Base-by-base conservation (phyloP, 202 grass and related monocot genomes). In the Musa balbisiana region DNA sequence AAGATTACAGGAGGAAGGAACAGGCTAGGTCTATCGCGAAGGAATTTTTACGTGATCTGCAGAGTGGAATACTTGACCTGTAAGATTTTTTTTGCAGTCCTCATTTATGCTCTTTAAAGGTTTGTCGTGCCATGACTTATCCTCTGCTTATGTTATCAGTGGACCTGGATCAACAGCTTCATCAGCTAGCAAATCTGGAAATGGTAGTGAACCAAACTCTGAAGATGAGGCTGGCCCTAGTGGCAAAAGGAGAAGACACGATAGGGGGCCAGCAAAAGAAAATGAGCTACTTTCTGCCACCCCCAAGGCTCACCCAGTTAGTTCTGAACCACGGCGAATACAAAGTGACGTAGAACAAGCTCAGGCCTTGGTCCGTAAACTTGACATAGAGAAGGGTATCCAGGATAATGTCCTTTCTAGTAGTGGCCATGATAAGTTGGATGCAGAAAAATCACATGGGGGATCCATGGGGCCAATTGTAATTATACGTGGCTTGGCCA, bases 391-490 rank as follows among this genome's bases (percentile, higher is more conserved):
- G 82, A 99, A 99, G 75, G 85, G 91, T 69, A 88, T 99, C 54
- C 85, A 85, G 70, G 83, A 87, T 58, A 95, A 99, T 80, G 67
- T 88, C 63, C 80, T 95, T 25, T 91, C 65, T 16, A 84, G 55
- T 68, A 82, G 83, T 75, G 87, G 85, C 77, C 84, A 87, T 75
- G 90, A 90, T 22, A 90, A 85, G 70, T 73, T 81, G 49, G 83
- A 92, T 82, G 67, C 83, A n/a, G 89, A 99, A 60, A 95, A 95
- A 63, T 92, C 91, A 58, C 91, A 99, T 77, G 90, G 90, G 27
- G 96, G 91, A 76, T 91, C 89, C 20, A 95, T 95, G 96, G 96
- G 96, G 8, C 91, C 96, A 77, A 95, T 99, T 73, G 84, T 99
- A 77, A 99, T 95, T 64, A 92, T 99, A 52, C 87, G 96, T 52